Evolutionary conservation across 192 early-diverging fungal genomes (phyloP), one percentile per base, ranked within the genome.

Genomic region (Endogone sp.): DNA sequence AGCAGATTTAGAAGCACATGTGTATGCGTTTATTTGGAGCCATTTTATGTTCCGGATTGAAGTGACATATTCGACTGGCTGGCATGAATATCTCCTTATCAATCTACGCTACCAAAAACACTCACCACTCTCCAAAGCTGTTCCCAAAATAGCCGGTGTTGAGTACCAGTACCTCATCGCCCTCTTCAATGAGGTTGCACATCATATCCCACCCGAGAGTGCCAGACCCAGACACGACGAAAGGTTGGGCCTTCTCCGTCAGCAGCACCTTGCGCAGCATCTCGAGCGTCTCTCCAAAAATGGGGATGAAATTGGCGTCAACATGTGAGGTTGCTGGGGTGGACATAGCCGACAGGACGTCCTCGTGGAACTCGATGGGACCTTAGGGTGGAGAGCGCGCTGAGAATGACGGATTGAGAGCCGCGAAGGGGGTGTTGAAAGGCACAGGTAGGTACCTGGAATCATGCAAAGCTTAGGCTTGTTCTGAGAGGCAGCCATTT

Each of bases 191-290:
- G 61, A 97, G 80, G 82, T 99, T 99, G 25, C 92, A 92, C 29
- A 91, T 91, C 85, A 94, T 91, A 83, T 99, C 97, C 97, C 97
- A 99, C 13, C 94, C 94, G n/a, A 97, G 81, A 9, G 95, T 99
- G n/a, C 95, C 95, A 6, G 94, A 96, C 59, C 95, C 97, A 54
- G 97, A 89, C 60, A 97, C 82, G 72, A 99, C 84, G 75, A 99
- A 94, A 23, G 97, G 97, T 80, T 99, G 97, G 10, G 86, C 94
- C 9, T 76, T 79, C 57, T 89, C 85, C 16, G 93, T 91, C 23
- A 86, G 83, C 44, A 95, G 86, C 28, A 96, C 89, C 65, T 91
- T 78, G 60, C 95, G 88, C 24, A 91, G 74, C 70, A 93, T 84
- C 80, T 95, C 92, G 68, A 99, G 86, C n/a, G 88, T 78, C 63